Conservation (phyloP, 129 eudicot genomes). For the Pulicaria dysenterica region DNA sequence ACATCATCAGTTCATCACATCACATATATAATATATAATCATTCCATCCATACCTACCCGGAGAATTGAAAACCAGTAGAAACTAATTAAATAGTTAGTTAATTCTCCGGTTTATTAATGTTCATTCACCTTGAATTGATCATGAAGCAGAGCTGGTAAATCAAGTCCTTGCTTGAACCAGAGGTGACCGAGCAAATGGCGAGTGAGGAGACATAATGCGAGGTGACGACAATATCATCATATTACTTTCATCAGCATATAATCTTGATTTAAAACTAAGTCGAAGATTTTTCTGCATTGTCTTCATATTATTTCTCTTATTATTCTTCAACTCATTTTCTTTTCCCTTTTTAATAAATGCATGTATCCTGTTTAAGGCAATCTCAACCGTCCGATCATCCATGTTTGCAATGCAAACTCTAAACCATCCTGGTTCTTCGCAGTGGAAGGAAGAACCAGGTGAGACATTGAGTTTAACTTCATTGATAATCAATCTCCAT, state of each 20-base stretch:
- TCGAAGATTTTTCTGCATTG: constrained; percentile 45
- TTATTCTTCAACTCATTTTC: constrained; percentile 11
- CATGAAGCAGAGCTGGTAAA: background rate
- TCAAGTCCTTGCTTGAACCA: constrained; percentile 59
- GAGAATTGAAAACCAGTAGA: background rate
- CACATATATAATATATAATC: too few species aligned
- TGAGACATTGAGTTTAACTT: constrained; percentile 79
- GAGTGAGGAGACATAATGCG: constrained; percentile 65
- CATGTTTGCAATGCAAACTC: constrained; percentile 92
- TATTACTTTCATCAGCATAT: constrained; percentile 33
- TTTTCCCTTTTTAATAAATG: constrained; percentile 42
- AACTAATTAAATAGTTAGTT: too few species aligned
- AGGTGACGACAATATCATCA: constrained; percentile 31
- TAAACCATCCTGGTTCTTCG: constrained; percentile 87
- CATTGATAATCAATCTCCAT: constrained; percentile 62
- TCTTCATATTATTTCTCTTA: constrained; percentile 23
- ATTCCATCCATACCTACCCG: too few species aligned
- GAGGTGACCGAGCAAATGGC: constrained; percentile 61
- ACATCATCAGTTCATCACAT: too few species aligned
- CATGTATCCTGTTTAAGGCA: constrained; percentile 57
- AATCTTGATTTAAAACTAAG: constrained; percentile 51
- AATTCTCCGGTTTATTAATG: constrained; percentile 11
- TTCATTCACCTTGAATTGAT: constrained; percentile 2
- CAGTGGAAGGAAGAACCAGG: constrained; percentile 87
- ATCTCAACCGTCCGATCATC: constrained; percentile 60